Percentiles rank a stretch among this genome's conserved stretches.
Evolutionary conservation across 179 eudicot genomes (phyloP).

Genomic region (Vitellaria paradoxa): DNA sequence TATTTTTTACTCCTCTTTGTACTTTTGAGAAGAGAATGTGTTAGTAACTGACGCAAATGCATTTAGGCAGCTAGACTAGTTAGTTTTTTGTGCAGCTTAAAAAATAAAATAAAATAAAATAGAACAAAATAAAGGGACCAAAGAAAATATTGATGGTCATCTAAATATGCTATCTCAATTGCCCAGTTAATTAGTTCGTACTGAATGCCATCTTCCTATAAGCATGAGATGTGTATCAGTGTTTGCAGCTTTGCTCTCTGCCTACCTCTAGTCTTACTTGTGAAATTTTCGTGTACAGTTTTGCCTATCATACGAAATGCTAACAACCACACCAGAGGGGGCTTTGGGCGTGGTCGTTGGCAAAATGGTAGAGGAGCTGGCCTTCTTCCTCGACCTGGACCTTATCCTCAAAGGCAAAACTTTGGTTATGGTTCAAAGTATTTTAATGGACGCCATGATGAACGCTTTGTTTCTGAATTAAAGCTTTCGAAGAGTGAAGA

Average conservation of each 20-base stretch:
- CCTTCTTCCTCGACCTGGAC: conserved; percentile 89
- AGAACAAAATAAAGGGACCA: too few relatives aligned
- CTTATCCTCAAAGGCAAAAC: conserved; percentile 62
- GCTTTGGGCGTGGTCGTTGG: conserved; percentile 83
- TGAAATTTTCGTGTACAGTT: conserved; percentile 42
- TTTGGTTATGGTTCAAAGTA: conserved; percentile 51
- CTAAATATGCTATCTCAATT: background rate
- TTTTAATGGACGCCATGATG: conserved; percentile 64
- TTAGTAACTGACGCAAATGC: too few relatives aligned
- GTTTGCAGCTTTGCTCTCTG: background rate
- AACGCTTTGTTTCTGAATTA: conserved; percentile 91
- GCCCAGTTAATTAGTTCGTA: background rate
- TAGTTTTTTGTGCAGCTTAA: too few relatives aligned
- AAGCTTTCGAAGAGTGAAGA: conserved; percentile 94
- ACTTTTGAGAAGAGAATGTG: too few relatives aligned
- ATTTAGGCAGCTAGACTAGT: too few relatives aligned
- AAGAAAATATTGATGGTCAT: too few relatives aligned
- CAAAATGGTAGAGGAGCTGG: conserved; percentile 96
- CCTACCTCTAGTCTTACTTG: background rate
- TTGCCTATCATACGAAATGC: conserved; percentile 64
- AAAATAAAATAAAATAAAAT: too few relatives aligned
- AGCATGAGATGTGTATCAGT: background rate
- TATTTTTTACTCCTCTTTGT: too few relatives aligned
- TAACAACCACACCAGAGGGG: conserved; percentile 67
- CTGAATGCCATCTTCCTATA: background rate